Evolutionary conservation across 2,329 filamentous ascomycete genomes (phyloP), one percentile per base, ranked within the genome.

Genomic region (Bisporella sp.): DNA sequence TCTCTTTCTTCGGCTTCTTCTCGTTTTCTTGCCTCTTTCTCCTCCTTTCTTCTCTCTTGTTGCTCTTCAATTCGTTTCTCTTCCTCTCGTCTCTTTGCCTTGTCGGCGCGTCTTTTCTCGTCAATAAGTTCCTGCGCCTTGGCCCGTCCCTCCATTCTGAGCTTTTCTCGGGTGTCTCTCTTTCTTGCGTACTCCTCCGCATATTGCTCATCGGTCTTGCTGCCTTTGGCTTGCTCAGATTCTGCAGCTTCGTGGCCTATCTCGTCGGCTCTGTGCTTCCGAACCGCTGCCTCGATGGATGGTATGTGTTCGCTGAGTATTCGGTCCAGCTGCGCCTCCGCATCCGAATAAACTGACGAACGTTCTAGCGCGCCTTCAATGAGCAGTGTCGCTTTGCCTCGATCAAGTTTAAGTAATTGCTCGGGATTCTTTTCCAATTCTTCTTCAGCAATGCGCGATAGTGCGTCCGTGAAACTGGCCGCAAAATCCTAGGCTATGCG

Each of bases 301-400:
- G 72, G 72, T 44, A 83, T 75, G 55, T 75, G 68, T 48, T 70
- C 64, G 60, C 87, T 81, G 51, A 92, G 85, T 52, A 89, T 73
- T 31, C 77, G 72, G 53, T 82, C 78, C 45, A 91, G 81, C 46
- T 83, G 78, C 6, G 77, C 74, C 59, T 87, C 81, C 0, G 85
- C 85, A 58, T 80, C 79, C 53, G 84, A 80, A 61, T 92, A 93
- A 31, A 90, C 81, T 30, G 85, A 84, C 21, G 81, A 84, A 54
- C 88, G 81, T 61, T 91, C 87, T 13, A 89, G 78, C 1, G 85
- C 85, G 50, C 88, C 87, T 64, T 91, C 86, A 40, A 91, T 83
- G 4, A 95, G 76, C 0, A 85, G 81, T 1, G 84, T 82, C 4
- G 87, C 85, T 64, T 90, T 87, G 52, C 80, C 75, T 13, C 84